Conservation (phyloP, 2,329 filamentous ascomycete species). For the Penicillium carneum region DNA sequence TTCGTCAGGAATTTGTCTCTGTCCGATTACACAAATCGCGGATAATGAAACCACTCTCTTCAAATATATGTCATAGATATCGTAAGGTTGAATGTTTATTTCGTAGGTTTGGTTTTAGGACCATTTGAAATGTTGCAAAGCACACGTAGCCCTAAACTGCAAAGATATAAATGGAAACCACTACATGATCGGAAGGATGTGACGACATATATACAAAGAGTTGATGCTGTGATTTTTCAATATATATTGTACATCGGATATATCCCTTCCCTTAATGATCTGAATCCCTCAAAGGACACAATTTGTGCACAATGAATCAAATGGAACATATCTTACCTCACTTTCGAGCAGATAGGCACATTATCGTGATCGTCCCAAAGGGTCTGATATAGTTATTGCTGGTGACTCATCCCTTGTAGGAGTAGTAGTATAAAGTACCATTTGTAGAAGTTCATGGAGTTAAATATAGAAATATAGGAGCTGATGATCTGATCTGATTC, state of each 20-base stretch:
- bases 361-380: too few species aligned
- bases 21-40: conserved; percentile 16
- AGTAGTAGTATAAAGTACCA: too few species aligned
- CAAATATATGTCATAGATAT: background rate
- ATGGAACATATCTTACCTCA: too few species aligned
- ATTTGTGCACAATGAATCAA: too few species aligned
- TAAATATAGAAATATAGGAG: background rate
- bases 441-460: background rate
- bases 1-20: conserved; percentile 11
- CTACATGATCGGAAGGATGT: background rate
- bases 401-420: too few species aligned
- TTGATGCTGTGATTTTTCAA: background rate
- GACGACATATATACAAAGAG: background rate
- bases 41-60: conserved; percentile 14
- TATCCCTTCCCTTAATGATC: too few species aligned
- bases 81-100: background rate
- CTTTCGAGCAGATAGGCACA: too few species aligned
- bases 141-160: background rate
- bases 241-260: background rate
- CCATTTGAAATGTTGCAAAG: background rate
- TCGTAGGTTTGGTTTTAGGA: background rate
- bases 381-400: too few species aligned
- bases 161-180: background rate
- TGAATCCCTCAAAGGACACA: too few species aligned
- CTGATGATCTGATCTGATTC: too few species aligned